These are phyloP conservation scores for Dryas integrifolia DNA, from an alignment of 331 rosid species.

Conservation along the genomic window DNA sequence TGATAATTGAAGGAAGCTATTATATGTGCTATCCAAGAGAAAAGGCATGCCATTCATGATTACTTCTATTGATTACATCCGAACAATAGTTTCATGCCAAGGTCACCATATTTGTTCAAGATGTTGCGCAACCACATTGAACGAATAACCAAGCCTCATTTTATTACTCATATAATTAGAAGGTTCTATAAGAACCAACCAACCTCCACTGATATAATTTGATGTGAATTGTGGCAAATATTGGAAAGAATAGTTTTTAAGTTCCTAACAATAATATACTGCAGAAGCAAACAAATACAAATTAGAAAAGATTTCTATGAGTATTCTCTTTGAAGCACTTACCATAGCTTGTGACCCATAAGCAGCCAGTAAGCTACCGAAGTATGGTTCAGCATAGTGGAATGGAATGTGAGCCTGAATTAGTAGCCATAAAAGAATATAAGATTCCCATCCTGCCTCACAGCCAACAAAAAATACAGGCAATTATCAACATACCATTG, in stretches of 20 bases:
- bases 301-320: background rate
- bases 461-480: slow-evolving; percentile 31
- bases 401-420: slow-evolving; percentile 59
- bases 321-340: slow-evolving; percentile 32
- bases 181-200: slow-evolving; percentile 19
- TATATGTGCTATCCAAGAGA: background rate
- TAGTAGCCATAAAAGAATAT: slow-evolving; percentile 11
- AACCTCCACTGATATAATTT: background rate
- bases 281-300: slow-evolving; percentile 4
- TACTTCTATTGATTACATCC: background rate
- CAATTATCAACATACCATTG: slow-evolving; percentile 45
- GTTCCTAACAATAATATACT: background rate
- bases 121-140: background rate
- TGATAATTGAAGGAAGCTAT: background rate
- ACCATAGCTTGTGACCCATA: slow-evolving; percentile 59
- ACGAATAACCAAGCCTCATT: slow-evolving; percentile 6
- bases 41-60: background rate
- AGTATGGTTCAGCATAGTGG: slow-evolving; percentile 53
- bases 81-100: background rate
- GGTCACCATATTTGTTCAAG: background rate
- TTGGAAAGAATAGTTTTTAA: background rate
- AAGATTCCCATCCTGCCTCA: slow-evolving; percentile 18
- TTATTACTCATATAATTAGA: background rate
- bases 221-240: background rate
- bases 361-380: slow-evolving; percentile 40